Conservation (phyloP, 371 early-diverging fungal species). For the Nematocida minor region DNA sequence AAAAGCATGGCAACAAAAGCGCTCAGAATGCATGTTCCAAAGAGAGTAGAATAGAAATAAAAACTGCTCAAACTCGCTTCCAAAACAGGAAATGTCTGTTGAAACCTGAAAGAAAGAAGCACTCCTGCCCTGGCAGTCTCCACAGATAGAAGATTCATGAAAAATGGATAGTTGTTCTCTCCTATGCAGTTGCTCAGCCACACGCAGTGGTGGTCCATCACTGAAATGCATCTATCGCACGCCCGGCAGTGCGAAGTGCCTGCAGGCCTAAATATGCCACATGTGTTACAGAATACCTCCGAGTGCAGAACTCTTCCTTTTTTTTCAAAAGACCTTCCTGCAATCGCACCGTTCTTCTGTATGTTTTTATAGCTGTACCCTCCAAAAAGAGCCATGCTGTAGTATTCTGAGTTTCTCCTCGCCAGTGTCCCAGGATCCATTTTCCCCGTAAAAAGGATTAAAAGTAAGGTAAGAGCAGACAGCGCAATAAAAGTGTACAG, state of each 20-base stretch:
- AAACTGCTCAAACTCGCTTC: background rate
- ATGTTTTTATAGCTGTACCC: background rate
- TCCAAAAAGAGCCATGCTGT: background rate
- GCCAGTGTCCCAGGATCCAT: conserved; percentile 33
- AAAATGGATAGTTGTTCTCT: conserved; percentile 53
- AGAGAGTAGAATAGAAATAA: background rate
- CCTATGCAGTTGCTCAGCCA: conserved; percentile 63
- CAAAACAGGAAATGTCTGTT: background rate
- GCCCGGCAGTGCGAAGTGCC: conserved; percentile 59
- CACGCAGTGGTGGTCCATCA: conserved; percentile 65
- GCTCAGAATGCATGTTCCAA: background rate
- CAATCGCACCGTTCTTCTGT: background rate
- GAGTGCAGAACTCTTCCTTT: background rate
- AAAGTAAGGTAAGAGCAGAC: background rate
- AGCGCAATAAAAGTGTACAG: background rate
- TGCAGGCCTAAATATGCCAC: conserved; percentile 54
- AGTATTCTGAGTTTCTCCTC: conserved; percentile 9
- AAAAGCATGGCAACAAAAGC: background rate
- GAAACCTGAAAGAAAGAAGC: background rate
- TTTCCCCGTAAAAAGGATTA: background rate
- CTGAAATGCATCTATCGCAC: conserved; percentile 59
- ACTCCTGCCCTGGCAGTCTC: background rate
- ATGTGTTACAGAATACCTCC: conserved; percentile 56
- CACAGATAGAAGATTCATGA: conserved; percentile 28
- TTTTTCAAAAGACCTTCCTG: conserved; percentile 8